Evolutionary conservation across 805 yeast genomes (phyloP).

Genomic region (Barnettozyma sucrosica): DNA sequence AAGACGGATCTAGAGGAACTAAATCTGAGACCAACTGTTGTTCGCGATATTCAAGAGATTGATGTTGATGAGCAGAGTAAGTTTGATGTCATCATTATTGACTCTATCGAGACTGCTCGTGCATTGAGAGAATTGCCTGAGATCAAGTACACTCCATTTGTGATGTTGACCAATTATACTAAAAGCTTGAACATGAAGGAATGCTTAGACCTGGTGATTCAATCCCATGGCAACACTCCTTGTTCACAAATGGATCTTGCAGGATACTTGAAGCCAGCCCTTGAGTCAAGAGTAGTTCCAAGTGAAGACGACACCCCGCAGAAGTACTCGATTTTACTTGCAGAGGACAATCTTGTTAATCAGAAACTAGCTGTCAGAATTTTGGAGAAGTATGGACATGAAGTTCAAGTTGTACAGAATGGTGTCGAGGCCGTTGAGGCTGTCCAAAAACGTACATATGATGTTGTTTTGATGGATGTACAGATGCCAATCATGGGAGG

Average conservation of each 20-base stretch:
- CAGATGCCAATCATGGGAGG: slow-evolving; percentile 98
- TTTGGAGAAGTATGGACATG: slow-evolving; percentile 79
- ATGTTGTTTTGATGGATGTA: slow-evolving; percentile 86
- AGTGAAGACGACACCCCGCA: slow-evolving; percentile 73
- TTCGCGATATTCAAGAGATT: slow-evolving; percentile 51
- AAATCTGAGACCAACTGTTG: slow-evolving; percentile 57
- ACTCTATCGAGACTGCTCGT: slow-evolving; percentile 69
- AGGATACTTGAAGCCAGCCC: slow-evolving; percentile 76
- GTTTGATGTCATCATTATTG: slow-evolving; percentile 79
- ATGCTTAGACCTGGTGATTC: slow-evolving; percentile 80
- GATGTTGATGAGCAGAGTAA: slow-evolving; percentile 44
- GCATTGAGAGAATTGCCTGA: slow-evolving; percentile 63
- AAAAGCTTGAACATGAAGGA: slow-evolving; percentile 75
- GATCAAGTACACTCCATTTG: slow-evolving; percentile 81
- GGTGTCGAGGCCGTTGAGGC: slow-evolving; percentile 81
- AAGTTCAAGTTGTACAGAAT: slow-evolving; percentile 79
- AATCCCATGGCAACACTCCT: slow-evolving; percentile 85
- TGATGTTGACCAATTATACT: slow-evolving; percentile 65
- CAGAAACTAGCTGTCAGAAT: slow-evolving; percentile 84
- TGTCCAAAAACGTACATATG: slow-evolving; percentile 59
- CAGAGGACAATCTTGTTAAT: slow-evolving; percentile 84
- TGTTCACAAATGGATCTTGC: slow-evolving; percentile 79
- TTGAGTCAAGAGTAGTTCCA: slow-evolving; percentile 77
- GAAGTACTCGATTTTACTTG: slow-evolving; percentile 67
- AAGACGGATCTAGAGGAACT: slow-evolving; percentile 45